Evolutionary conservation across 495 filamentous ascomycete species (phyloP).

Genomic region (Xanthoparmelia taractica): DNA sequence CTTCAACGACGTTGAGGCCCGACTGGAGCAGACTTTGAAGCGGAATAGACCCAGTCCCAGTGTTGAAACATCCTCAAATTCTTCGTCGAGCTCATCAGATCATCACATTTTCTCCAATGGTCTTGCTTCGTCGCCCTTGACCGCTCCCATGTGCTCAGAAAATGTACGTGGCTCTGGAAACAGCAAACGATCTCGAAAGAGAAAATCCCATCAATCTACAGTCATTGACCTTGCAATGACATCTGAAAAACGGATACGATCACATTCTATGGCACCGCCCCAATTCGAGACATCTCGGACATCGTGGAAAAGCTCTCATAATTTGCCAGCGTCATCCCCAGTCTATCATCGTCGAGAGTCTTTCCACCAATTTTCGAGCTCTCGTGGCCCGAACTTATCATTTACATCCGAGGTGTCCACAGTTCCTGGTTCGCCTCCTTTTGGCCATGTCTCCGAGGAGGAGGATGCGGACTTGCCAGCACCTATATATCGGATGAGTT

Average conservation of each 20-base stretch:
- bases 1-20: conserved; percentile 65
- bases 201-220: conserved; percentile 42
- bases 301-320: conserved; percentile 66
- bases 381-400: conserved; percentile 53
- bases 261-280: conserved; percentile 54
- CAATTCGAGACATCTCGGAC: conserved; percentile 47
- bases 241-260: conserved; percentile 59
- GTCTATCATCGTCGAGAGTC: conserved; percentile 56
- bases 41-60: conserved; percentile 53
- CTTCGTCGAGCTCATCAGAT: conserved; percentile 60
- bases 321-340: conserved; percentile 76
- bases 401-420: conserved; percentile 68
- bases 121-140: conserved; percentile 57
- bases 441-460: conserved; percentile 61
- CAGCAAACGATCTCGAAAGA: conserved; percentile 46
- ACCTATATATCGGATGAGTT: conserved; percentile 61
- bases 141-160: conserved; percentile 62
- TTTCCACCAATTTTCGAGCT: conserved; percentile 48
- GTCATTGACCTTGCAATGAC: conserved; percentile 36
- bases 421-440: conserved; percentile 56
- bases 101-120: conserved; percentile 49
- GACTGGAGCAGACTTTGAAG: conserved; percentile 63
- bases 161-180: conserved; percentile 49
- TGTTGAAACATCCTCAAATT: conserved; percentile 65
- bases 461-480: conserved; percentile 69